Evolutionary conservation across 1,139 yeast genomes (phyloP), one percentile per base, ranked within the genome.

Genomic region (Pichia sp.): DNA sequence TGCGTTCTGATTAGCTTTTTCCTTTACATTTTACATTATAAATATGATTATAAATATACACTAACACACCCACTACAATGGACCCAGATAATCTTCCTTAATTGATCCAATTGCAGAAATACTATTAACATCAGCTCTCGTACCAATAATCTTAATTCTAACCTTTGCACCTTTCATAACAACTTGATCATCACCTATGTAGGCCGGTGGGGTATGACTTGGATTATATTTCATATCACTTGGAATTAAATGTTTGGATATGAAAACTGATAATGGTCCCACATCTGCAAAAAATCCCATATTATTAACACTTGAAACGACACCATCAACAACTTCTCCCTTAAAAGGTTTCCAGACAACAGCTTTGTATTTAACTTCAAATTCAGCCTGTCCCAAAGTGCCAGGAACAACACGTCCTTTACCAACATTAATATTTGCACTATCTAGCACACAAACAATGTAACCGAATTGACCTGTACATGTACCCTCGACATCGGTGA

Each of bases 401-500:
- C 93, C 85, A 2, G 99, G 96, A 49, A 93, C 79, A 58, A 93
- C 88, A 63, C 89, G 77, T 33, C 99, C 99, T 63, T 89, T 86
- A 48, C 97, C 99, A 46, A 93, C 96, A 66, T 93, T 97, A 56
- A 95, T 89, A 62, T 85, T 82, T 86, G 88, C 89, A 60, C 96
- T 89, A 67, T 93, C 99, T 67, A 93, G 76, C 44, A 93, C 99
- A 71, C 98, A 93, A 54, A 93, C 87, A 62, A 93, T 93, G 70
- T 93, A 93, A 9, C 99, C 99, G 72, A 93, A 93, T 69, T 93
- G 96, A 62, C 99, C 99, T 1, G 99, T 90, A 72, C 99, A 95
- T 1, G 98, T 90, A 25, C 99, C 99, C 70, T 93, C 99, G 47
- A 95, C 99, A 65, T 93, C 99, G 60, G 89, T 90, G 56, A 95